Conservation (phyloP, 371 early-diverging fungal species). For the Mortierella sp. region DNA sequence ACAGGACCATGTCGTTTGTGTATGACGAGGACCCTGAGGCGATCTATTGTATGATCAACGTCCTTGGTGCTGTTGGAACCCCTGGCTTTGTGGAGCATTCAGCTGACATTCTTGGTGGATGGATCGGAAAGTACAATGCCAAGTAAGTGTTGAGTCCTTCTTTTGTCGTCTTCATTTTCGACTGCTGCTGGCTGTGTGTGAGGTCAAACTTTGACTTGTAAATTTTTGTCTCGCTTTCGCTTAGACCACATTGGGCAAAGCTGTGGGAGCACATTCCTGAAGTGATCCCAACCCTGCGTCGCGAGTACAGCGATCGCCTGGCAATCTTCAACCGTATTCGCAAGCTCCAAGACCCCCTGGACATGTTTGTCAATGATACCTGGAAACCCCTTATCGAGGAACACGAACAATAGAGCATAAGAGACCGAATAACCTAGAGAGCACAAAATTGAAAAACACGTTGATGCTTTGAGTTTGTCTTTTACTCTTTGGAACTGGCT, state of each 20-base stretch:
- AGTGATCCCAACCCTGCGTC: slow-evolving; percentile 27
- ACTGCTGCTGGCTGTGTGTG: no score
- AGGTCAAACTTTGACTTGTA: no score
- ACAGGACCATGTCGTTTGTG: background rate
- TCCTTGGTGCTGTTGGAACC: slow-evolving; percentile 19
- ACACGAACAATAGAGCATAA: background rate
- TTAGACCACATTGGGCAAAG: slow-evolving; percentile 59
- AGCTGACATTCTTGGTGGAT: background rate
- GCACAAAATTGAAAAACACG: no score
- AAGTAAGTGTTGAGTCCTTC: no score
- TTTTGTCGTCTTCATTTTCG: no score
- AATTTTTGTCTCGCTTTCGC: no score
- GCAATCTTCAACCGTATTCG: slow-evolving; percentile 45
- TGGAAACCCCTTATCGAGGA: slow-evolving; percentile 22
- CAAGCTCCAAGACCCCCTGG: slow-evolving; percentile 44
- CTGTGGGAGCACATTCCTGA: slow-evolving; percentile 46
- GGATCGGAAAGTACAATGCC: slow-evolving; percentile 26
- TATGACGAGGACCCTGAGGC: slow-evolving; percentile 25
- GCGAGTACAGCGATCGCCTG: slow-evolving; percentile 26
- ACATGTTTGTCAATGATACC: slow-evolving; percentile 49
- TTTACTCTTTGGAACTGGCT: no score
- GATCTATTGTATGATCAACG: slow-evolving; percentile 27
- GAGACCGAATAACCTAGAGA: no score
- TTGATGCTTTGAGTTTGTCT: no score
- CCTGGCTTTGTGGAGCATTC: slow-evolving; percentile 32